Conservation (phyloP, 2,329 filamentous ascomycete species). For the Coniochaeta sp. region DNA sequence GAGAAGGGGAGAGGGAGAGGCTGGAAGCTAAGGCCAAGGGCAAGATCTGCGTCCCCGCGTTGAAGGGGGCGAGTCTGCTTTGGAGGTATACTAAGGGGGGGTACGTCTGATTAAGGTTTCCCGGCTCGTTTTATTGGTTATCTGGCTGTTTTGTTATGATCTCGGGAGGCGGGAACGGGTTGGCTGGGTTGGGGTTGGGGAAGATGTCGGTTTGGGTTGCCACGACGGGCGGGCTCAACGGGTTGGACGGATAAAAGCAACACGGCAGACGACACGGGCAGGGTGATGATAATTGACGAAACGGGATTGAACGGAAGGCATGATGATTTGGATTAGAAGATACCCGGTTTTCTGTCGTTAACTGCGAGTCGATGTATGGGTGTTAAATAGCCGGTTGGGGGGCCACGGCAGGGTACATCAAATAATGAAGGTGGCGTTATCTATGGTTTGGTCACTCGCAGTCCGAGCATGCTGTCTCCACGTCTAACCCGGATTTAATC, state of each 20-base stretch:
- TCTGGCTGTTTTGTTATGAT: background rate
- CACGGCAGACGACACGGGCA: background rate
- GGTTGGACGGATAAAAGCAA: background rate
- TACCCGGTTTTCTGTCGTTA: constrained; percentile 1
- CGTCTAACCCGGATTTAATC: no score
- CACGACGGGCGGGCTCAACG: background rate
- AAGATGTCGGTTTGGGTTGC: background rate
- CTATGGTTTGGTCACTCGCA: no score
- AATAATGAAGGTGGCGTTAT: no score
- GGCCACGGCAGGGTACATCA: background rate
- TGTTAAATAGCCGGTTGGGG: background rate
- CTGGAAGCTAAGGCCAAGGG: background rate
- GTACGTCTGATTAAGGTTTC: constrained; percentile 10
- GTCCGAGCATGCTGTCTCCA: no score
- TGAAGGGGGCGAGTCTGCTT: constrained; percentile 22
- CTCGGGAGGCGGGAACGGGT: background rate
- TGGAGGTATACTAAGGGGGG: constrained; percentile 20
- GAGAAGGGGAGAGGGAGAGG: background rate
- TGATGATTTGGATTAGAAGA: background rate
- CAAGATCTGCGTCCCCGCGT: constrained; percentile 10
- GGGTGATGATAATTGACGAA: constrained; percentile 1
- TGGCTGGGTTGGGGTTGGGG: background rate
- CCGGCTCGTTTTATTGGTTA: background rate
- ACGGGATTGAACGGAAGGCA: background rate
- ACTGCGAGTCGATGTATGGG: background rate